phyloP scores from a whole-genome alignment of 2,329 filamentous ascomycete genomes.

The Microdochium paspali region DNA sequence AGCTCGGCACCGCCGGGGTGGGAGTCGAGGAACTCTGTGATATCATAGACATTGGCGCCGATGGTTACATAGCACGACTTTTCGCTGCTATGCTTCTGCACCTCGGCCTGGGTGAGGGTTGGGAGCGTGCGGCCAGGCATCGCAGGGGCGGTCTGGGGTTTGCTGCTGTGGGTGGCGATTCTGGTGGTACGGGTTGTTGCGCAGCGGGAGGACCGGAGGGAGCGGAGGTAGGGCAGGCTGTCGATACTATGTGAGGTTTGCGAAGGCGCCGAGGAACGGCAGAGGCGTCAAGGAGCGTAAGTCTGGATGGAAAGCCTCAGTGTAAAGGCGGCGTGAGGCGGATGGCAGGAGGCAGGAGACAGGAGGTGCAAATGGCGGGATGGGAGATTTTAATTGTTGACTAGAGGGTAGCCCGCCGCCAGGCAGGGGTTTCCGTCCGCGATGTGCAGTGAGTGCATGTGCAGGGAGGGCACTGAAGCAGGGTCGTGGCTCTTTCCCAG shows the following conservation, averaged over 20 bases:
- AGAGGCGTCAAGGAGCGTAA: neutral
- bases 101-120: conserved; percentile 70
- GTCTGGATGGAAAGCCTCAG: neutral
- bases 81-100: conserved; percentile 68
- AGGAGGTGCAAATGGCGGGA: neutral
- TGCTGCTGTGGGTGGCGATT: conserved; percentile 2
- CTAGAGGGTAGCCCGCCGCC: neutral
- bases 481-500: neutral
- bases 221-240: neutral
- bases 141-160: conserved; percentile 13
- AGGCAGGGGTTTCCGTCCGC: neutral
- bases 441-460: neutral
- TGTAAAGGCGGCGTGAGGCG: neutral
- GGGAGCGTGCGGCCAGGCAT: conserved; percentile 81
- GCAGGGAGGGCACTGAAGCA: too few species aligned
- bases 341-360: neutral
- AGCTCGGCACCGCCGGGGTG: conserved; percentile 87
- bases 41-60: conserved; percentile 85
- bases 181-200: too few species aligned
- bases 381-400: neutral
- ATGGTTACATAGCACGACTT: conserved; percentile 91
- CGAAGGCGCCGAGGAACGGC: neutral
- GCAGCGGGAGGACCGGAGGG: neutral
- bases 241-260: too few species aligned
- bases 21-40: conserved; percentile 81